Conservation (phyloP, 768 basidiomycete species). For the Kwoniella dendrophila region DNA sequence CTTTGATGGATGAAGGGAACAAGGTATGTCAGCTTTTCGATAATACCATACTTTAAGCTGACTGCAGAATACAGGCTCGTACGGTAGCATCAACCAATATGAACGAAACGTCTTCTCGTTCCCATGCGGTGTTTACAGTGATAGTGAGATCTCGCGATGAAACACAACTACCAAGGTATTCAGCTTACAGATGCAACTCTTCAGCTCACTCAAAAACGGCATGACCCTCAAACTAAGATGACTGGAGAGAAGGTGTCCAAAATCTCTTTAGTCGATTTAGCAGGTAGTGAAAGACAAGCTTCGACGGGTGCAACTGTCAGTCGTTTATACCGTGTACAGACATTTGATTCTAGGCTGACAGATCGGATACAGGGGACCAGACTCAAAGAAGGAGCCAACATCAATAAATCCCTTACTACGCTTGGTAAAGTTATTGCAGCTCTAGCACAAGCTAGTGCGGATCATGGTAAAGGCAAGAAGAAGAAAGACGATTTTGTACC, state of each 20-base stretch:
- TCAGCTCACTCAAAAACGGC: constrained; percentile 86
- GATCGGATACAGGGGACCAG: constrained; percentile 66
- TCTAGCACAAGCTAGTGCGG: constrained; percentile 70
- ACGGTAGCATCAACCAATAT: constrained; percentile 99
- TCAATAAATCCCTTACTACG: constrained; percentile 97
- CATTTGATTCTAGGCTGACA: constrained; percentile 2
- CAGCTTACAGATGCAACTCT: constrained; percentile 11
- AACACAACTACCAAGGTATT: not conserved
- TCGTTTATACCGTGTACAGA: not conserved
- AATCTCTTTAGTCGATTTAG: constrained; percentile 94
- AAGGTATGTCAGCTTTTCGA: constrained; percentile 59
- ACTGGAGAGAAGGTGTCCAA: constrained; percentile 99
- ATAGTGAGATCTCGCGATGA: constrained; percentile 33
- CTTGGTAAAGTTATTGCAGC: constrained; percentile 96
- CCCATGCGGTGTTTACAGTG: constrained; percentile 96
- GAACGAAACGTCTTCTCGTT: constrained; percentile 99
- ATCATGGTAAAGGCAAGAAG: constrained; percentile 67
- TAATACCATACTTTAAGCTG: not conserved
- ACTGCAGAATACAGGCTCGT: constrained; percentile 62
- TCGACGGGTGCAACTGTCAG: constrained; percentile 87
- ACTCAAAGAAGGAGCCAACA: constrained; percentile 96
- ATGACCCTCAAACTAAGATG: constrained; percentile 79
- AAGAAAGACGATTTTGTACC: constrained; percentile 91
- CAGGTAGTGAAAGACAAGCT: constrained; percentile 94
- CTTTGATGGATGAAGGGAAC: constrained; percentile 99